Base-by-base conservation (phyloP, 768 basidiomycete species). In the Mycena galopus region DNA sequence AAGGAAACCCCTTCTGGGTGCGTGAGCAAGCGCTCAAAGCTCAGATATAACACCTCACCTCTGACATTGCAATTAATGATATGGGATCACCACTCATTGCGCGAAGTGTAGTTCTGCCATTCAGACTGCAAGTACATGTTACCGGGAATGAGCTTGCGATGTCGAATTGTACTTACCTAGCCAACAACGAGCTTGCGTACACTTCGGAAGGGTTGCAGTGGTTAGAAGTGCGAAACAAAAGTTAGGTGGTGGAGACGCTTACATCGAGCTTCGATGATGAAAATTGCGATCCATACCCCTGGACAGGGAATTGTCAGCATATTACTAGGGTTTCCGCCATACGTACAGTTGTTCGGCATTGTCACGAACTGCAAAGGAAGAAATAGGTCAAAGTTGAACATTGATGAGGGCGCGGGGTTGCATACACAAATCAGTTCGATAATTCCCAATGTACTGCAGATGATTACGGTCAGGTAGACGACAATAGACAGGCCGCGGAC, bases 231-330 rank as follows among this genome's bases (percentile, higher is more conserved):
- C 23, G 23, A 12, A 23, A 50, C 19, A 39, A 39, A 33, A n/a
- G 16, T 66, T 14, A 65, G 23, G 25, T n/a, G n/a, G n/a, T 8
- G 35, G 47, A 67, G 44, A 59, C 57, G 33, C 47, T 3, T 21
- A 67, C 65, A 23, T 67, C 65, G 39, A 21, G 56, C 44, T 10
- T 50, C 56, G 57, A 57, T 27, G 32, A 25, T 37, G 57, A 44
- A 67, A 35, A 67, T 29, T 47, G 39, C 65, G 19, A 67, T 39
- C 55, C 37, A 67, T n/a, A 58, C 50, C 33, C 33, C 65, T 67
- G 55, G 23, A 42, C 29, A 65, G n/a, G 44, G 35, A 39, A 39
- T 17, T 33, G 17, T 55, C 51, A 65, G 47, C 10, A 27, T 47
- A 29, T 62, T 47, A 42, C 7, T 27, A 44, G 32, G 30, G 19